Evolutionary conservation across 768 basidiomycete species (phyloP).

Genomic region (Termitomyces sp.): DNA sequence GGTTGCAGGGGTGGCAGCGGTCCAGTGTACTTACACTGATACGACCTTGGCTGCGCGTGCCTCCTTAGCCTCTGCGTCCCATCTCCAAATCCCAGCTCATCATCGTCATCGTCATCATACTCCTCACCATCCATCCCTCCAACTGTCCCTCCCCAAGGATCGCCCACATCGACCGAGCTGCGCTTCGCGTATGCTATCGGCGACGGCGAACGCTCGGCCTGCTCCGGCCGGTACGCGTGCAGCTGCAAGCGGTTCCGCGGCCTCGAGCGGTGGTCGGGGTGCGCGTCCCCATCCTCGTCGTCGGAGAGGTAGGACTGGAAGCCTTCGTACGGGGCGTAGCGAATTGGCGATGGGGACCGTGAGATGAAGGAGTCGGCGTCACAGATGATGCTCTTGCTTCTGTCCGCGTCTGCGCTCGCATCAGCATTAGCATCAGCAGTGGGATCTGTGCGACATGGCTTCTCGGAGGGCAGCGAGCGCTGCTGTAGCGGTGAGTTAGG

Average conservation of each 20-base stretch:
- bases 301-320: not conserved
- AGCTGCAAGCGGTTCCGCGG: slow-evolving; percentile 10
- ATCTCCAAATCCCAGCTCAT: not conserved
- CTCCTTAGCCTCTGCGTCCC: slow-evolving; percentile 3
- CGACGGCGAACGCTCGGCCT: slow-evolving; percentile 9
- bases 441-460: no score
- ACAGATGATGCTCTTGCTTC: no score
- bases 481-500: not conserved
- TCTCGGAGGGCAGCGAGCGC: no score
- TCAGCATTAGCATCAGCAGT: no score
- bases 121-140: not conserved
- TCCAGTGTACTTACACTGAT: slow-evolving; percentile 16
- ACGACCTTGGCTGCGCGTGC: slow-evolving; percentile 18
- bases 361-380: slow-evolving; percentile 16
- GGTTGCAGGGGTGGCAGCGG: no score
- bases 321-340: slow-evolving; percentile 26
- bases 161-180: slow-evolving; percentile 6
- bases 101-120: not conserved
- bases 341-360: slow-evolving; percentile 27
- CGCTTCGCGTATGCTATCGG: slow-evolving; percentile 20
- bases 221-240: not conserved
- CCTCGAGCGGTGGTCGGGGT: not conserved
- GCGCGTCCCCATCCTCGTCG: not conserved
- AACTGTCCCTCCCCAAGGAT: no score
- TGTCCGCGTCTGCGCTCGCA: no score